phyloP scores from a whole-genome alignment of 2,329 filamentous ascomycete genomes.

The Epichloe gansuensis region DNA sequence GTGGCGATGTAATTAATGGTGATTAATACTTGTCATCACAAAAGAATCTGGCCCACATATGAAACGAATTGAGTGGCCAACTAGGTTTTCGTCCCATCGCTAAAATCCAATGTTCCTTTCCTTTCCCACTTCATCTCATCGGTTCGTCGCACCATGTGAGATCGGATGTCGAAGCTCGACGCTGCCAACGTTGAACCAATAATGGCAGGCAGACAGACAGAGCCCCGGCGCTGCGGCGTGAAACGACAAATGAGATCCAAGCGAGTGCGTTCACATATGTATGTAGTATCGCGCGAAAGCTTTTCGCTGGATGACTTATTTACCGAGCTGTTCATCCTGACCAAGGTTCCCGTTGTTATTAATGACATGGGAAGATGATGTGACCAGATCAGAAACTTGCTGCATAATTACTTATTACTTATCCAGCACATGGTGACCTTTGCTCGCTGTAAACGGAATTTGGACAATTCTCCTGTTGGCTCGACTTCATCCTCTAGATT shows the following conservation, averaged over 20 bases:
- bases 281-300: too few relatives aligned
- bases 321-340: too few relatives aligned
- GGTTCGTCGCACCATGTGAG: not conserved
- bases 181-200: not conserved
- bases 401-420: not conserved
- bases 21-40: too few relatives aligned
- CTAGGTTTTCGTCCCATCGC: not conserved
- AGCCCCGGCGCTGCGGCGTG: not conserved
- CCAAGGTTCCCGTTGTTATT: too few relatives aligned
- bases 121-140: conserved; percentile 1
- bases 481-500: not conserved
- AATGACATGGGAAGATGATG: not conserved
- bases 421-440: not conserved
- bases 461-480: not conserved
- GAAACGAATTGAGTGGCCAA: not conserved
- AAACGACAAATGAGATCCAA: not conserved
- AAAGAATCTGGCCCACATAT: not conserved
- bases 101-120: not conserved
- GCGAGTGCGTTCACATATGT: not conserved
- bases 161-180: not conserved
- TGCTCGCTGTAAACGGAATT: not conserved
- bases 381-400: not conserved
- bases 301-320: too few relatives aligned
- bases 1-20: too few relatives aligned
- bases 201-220: not conserved